Evolutionary conservation across 352 stramenopile species (phyloP), one percentile per base, ranked within the genome.

Genomic region (Phytophthora litchii): DNA sequence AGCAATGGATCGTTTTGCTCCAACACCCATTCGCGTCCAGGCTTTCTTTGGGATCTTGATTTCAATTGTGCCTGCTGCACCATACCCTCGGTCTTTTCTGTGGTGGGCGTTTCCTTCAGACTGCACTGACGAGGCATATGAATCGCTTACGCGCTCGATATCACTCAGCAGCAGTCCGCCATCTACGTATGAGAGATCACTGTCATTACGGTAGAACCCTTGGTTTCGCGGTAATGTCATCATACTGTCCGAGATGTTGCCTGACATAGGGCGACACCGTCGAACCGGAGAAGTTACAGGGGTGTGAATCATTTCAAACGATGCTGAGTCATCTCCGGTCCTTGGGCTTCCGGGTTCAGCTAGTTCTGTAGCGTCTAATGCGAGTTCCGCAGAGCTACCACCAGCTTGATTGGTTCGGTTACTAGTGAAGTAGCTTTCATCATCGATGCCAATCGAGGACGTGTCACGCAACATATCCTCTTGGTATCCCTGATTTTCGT

Each of bases 41-140:
- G 85, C 84, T 65, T 93, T 93, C 42, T 86, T 88, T 16, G 86
- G 86, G 34, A 95, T 86, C 37, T 83, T 86, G 54, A 95, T 95
- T 36, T 93, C 82, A 1, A 92, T 72, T n/a, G 77, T 65, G 3
- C 78, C 83, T 11, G 80, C 72, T 2, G 76, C 64, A 12, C 64
- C 67, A 19, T 79, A 55, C 3, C 70, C 67, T 0, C 60, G 49
- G 0, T 70, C 53, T 17, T 69, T 76, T 34, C 71, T 68, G 20
- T 37, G 55, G 40, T 73, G 47, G 14, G 57, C 60, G 13, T 73
- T 67, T 4, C 73, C 61, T 14, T 89, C 81, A 1, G 74, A 88
- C 23, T 70, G 64, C 10, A 86, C 74, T 0, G 84, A 93, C 3
- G 80, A 85, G 5, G 71, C 79, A 32, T 89, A 88, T 1, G 84